Conservation (phyloP, 169 alveolate species). For the Cryptosporidium parvum region DNA sequence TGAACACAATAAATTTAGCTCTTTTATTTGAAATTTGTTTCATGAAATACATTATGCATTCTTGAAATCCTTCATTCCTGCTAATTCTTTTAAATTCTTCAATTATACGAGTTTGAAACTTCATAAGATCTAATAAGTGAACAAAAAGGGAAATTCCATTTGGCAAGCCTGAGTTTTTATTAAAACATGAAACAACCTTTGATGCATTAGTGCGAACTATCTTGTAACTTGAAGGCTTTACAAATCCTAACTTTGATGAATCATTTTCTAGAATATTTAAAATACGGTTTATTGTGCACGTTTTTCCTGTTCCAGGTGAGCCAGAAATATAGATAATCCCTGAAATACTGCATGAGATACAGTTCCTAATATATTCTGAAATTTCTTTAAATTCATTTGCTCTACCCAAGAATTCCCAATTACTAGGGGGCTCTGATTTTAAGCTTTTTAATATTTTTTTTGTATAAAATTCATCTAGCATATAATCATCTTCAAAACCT, state of each 20-base stretch:
- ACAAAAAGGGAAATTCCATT: slow-evolving; percentile 14
- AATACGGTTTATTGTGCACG: slow-evolving; percentile 35
- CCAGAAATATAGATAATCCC: slow-evolving; percentile 59
- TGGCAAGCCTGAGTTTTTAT: neutral
- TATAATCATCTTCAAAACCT: neutral
- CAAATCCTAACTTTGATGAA: slow-evolving; percentile 1
- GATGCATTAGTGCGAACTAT: slow-evolving; percentile 63
- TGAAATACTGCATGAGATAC: neutral
- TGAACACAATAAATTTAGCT: slow-evolving; percentile 27
- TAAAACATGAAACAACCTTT: slow-evolving; percentile 15
- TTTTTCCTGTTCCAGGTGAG: slow-evolving; percentile 75
- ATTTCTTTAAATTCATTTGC: slow-evolving; percentile 34
- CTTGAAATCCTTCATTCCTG: slow-evolving; percentile 31
- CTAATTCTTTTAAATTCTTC: slow-evolving; percentile 30
- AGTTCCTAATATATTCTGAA: neutral
- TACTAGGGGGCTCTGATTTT: slow-evolving; percentile 35
- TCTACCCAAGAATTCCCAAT: slow-evolving; percentile 45
- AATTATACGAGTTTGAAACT: slow-evolving; percentile 18
- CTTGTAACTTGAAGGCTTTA: slow-evolving; percentile 16
- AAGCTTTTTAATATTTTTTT: slow-evolving; percentile 28
- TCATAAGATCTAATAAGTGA: slow-evolving; percentile 13
- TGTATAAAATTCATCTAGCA: neutral
- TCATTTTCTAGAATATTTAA: slow-evolving; percentile 23
- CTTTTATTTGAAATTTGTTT: slow-evolving; percentile 9
- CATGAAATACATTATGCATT: slow-evolving; percentile 28